Conservation (phyloP, 129 eudicot species). For the Chrysanthemum makinoi region DNA sequence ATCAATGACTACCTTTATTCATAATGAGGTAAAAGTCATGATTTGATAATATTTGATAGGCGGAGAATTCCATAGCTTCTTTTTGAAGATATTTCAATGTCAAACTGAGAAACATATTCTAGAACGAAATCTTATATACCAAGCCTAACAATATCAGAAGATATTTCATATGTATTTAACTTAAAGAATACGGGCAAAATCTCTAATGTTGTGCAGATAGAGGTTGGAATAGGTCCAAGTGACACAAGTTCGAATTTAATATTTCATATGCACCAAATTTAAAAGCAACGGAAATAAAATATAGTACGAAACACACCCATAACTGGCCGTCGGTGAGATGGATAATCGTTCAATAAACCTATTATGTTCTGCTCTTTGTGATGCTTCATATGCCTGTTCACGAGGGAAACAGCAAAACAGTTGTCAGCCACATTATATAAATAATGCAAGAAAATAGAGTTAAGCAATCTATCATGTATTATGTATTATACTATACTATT, state of each 20-base stretch:
- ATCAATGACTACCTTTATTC: slow-evolving; percentile 8
- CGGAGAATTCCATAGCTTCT: not conserved
- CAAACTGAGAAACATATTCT: not conserved
- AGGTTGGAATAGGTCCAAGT: slow-evolving; percentile 3
- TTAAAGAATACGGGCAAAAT: not conserved
- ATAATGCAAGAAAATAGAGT: not conserved
- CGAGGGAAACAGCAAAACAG: slow-evolving; percentile 25
- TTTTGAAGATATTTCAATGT: not conserved
- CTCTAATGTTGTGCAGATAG: slow-evolving; percentile 6
- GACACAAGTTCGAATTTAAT: slow-evolving; percentile 19
- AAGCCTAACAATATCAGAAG: slow-evolving; percentile 6
- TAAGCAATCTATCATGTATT: no score
- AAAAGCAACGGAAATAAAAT: not conserved
- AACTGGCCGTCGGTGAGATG: slow-evolving; percentile 60
- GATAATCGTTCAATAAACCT: slow-evolving; percentile 47
- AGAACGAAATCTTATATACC: not conserved
- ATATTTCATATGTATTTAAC: not conserved
- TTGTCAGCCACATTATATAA: slow-evolving; percentile 6
- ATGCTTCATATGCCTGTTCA: slow-evolving; percentile 74
- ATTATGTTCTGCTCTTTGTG: slow-evolving; percentile 72
- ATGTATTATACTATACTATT: not conserved
- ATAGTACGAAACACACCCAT: slow-evolving; percentile 52
- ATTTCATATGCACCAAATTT: not conserved
- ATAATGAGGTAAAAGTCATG: not conserved
- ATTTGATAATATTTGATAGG: not conserved